Conservation (phyloP, 768 basidiomycete species). For the Tephrocybe rancida region DNA sequence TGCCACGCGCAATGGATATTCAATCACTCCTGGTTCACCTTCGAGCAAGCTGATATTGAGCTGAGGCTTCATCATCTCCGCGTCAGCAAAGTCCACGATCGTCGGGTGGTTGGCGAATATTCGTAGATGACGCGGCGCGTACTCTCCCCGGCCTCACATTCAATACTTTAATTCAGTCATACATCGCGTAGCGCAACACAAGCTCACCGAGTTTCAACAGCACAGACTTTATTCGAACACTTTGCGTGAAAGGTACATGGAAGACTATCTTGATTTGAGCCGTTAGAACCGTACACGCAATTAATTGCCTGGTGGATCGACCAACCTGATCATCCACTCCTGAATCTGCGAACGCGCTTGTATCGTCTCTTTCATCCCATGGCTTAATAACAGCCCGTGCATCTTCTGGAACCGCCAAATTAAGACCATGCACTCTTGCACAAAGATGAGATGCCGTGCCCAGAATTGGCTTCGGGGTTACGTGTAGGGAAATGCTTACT, state of each 20-base stretch:
- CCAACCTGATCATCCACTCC: constrained; percentile 85
- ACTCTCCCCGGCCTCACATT: constrained; percentile 67
- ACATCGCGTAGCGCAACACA: not conserved
- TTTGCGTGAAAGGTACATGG: constrained; percentile 79
- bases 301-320: not conserved
- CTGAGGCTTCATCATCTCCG: constrained; percentile 68
- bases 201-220: constrained; percentile 73
- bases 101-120: constrained; percentile 74
- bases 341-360: constrained; percentile 66
- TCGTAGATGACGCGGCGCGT: constrained; percentile 73
- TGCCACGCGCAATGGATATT: constrained; percentile 78
- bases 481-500: constrained; percentile 42
- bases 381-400: constrained; percentile 79
- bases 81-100: constrained; percentile 79
- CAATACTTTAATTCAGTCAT: not conserved
- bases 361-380: constrained; percentile 79
- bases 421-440: constrained; percentile 78
- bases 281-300: constrained; percentile 2
- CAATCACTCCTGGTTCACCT: constrained; percentile 66
- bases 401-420: constrained; percentile 78
- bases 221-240: constrained; percentile 74
- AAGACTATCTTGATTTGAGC: constrained; percentile 62
- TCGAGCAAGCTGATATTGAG: constrained; percentile 71
- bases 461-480: not conserved
- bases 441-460: constrained; percentile 24